A percentile compares a stretch with the other conserved stretches of the same genome.
These are phyloP conservation scores for Lichtheimia hyalospora DNA, from an alignment of 371 early-diverging fungal genomes.

Conservation along the genomic window DNA sequence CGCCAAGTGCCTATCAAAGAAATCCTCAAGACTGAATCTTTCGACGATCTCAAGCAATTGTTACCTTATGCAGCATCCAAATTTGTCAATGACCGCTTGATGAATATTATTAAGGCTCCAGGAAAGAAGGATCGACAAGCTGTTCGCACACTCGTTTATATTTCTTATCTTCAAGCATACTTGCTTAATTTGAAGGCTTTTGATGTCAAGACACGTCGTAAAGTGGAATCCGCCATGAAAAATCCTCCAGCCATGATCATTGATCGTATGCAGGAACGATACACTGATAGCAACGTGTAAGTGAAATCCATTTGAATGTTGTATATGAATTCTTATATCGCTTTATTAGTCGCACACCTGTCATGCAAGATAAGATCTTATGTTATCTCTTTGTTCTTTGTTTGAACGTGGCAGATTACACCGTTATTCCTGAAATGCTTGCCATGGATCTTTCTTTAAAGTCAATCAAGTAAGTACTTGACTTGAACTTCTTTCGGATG, in stretches of 20 bases:
- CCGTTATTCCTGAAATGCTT: constrained; percentile 57
- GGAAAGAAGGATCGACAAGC: constrained; percentile 64
- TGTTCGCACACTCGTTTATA: constrained; percentile 68
- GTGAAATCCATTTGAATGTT: neutral
- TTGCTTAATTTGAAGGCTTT: constrained; percentile 50
- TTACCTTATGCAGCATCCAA: constrained; percentile 52
- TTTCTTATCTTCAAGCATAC: constrained; percentile 71
- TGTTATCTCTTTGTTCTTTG: constrained; percentile 74
- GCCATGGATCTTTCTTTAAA: constrained; percentile 67
- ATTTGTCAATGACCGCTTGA: constrained; percentile 49
- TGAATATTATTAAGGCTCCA: constrained; percentile 41
- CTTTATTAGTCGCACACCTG: constrained; percentile 56
- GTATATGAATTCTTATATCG: neutral
- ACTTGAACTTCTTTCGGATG: neutral
- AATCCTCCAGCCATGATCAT: constrained; percentile 61
- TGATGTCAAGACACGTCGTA: constrained; percentile 53
- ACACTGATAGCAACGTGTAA: constrained; percentile 61
- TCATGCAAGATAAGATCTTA: constrained; percentile 75
- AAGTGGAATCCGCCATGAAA: constrained; percentile 47
- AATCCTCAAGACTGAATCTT: constrained; percentile 37
- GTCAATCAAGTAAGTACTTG: constrained; percentile 33
- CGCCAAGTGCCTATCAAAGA: neutral
- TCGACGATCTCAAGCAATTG: constrained; percentile 30
- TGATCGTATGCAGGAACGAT: constrained; percentile 66
- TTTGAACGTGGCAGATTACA: constrained; percentile 72